Conservation (phyloP, 169 alveolate genomes). For the Amoebophrya sp. region DNA sequence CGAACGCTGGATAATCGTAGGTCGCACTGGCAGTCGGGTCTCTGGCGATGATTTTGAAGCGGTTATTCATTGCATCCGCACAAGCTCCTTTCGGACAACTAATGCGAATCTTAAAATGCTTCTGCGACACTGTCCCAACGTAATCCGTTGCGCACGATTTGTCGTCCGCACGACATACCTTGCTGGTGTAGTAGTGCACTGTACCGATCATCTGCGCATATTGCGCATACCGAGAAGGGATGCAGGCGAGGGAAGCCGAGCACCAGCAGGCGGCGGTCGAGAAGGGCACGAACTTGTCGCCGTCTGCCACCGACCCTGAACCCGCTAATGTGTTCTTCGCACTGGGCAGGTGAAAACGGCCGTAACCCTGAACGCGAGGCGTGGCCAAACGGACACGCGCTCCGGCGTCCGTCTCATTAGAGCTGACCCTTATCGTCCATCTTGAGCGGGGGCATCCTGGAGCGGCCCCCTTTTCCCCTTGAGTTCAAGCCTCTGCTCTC, state of each 20-base stretch:
- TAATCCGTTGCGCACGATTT: not conserved
- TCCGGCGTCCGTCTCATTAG: too few relatives aligned
- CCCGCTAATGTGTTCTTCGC: not conserved
- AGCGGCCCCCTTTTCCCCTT: too few relatives aligned
- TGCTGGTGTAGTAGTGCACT: not conserved
- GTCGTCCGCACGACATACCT: not conserved
- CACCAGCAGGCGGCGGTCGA: slow-evolving; percentile 8
- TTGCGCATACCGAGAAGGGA: not conserved
- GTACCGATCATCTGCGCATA: not conserved
- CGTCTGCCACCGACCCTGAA: not conserved
- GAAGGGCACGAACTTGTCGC: not conserved
- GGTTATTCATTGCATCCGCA: not conserved
- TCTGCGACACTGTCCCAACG: not conserved
- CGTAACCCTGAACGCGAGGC: too few relatives aligned
- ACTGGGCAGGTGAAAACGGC: not conserved
- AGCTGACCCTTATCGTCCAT: too few relatives aligned
- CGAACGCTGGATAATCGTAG: not conserved
- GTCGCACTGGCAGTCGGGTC: not conserved
- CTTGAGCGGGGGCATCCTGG: too few relatives aligned
- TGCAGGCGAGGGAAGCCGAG: not conserved
- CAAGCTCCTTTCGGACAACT: not conserved
- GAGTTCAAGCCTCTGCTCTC: too few relatives aligned
- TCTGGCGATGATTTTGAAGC: not conserved
- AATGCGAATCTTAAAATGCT: not conserved
- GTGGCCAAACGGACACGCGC: too few relatives aligned